phyloP scores from a whole-genome alignment of 768 basidiomycete species.

The Phallus indusiatus region DNA sequence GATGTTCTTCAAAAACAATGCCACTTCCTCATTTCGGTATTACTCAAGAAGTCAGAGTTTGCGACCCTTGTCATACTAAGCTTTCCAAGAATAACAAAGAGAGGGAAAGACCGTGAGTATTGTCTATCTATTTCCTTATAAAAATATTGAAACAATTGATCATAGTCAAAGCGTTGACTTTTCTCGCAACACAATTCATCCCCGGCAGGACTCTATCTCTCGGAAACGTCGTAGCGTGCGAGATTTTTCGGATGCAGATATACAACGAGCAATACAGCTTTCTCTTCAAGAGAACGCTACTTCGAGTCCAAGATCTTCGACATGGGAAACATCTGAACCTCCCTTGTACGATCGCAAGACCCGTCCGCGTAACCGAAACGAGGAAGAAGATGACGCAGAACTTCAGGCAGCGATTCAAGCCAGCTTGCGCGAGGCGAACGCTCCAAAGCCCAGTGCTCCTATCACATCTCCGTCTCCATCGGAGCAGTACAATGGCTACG shows the following conservation, averaged over 20 bases:
- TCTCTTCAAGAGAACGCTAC: conserved; percentile 71
- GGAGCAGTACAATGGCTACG: conserved; percentile 20
- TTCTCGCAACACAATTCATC: conserved; percentile 46
- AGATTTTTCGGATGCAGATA: conserved; percentile 72
- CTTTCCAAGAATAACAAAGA: conserved; percentile 50
- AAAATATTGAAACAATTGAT: neutral
- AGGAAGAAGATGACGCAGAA: conserved; percentile 87
- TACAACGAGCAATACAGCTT: conserved; percentile 88
- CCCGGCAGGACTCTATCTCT: conserved; percentile 24
- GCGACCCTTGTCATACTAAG: conserved; percentile 83
- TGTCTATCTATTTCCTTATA: neutral
- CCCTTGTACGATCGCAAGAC: conserved; percentile 50
- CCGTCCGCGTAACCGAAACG: conserved; percentile 31
- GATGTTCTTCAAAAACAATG: conserved; percentile 78
- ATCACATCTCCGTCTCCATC: conserved; percentile 30
- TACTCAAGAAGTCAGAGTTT: conserved; percentile 84
- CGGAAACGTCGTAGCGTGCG: conserved; percentile 44
- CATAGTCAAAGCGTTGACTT: conserved; percentile 16
- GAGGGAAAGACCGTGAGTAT: conserved; percentile 36
- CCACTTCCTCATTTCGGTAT: conserved; percentile 92
- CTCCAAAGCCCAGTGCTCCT: conserved; percentile 74
- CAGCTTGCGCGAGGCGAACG: conserved; percentile 74
- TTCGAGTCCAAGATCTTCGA: conserved; percentile 30
- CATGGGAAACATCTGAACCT: conserved; percentile 63
- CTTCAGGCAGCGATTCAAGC: conserved; percentile 92